These are phyloP conservation scores for Colletotrichum filicis DNA, from an alignment of 2,329 filamentous ascomycete genomes.

Conservation along the genomic window DNA sequence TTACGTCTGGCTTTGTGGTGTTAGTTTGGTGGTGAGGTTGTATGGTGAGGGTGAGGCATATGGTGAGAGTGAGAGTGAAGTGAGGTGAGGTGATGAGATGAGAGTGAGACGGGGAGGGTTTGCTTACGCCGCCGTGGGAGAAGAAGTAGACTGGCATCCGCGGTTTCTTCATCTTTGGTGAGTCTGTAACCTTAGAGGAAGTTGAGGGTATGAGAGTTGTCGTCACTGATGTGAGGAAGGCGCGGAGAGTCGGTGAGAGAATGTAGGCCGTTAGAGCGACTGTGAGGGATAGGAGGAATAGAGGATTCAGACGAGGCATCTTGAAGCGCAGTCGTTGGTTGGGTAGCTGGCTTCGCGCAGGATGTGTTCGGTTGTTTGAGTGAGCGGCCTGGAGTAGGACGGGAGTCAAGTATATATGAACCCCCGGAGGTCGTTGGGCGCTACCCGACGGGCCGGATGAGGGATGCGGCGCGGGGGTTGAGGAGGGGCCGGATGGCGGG, in stretches of 20 bases:
- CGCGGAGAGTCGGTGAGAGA: conserved; percentile 8
- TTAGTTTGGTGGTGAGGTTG: background rate
- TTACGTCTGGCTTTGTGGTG: conserved; percentile 68
- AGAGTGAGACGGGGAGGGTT: background rate
- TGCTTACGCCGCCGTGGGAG: conserved; percentile 60
- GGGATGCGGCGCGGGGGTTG: background rate
- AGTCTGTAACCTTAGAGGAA: background rate
- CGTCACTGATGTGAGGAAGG: background rate
- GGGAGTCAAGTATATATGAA: background rate
- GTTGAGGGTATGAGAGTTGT: background rate
- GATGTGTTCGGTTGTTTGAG: background rate
- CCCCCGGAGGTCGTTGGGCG: background rate
- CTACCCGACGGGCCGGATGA: conserved; percentile 14
- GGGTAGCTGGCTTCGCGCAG: no score
- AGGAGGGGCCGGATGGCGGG: conserved; percentile 6
- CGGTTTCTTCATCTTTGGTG: background rate
- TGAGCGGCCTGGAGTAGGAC: background rate
- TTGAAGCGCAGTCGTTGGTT: no score
- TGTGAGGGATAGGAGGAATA: conserved; percentile 7
- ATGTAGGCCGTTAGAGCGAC: conserved; percentile 3
- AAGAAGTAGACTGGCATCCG: conserved; percentile 59
- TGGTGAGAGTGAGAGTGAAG: background rate
- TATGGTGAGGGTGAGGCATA: no score
- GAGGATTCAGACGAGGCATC: conserved; percentile 15
- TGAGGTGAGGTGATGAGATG: background rate